Conservation (phyloP, 164 flowering plant species). For the Umbilicus rupestris region DNA sequence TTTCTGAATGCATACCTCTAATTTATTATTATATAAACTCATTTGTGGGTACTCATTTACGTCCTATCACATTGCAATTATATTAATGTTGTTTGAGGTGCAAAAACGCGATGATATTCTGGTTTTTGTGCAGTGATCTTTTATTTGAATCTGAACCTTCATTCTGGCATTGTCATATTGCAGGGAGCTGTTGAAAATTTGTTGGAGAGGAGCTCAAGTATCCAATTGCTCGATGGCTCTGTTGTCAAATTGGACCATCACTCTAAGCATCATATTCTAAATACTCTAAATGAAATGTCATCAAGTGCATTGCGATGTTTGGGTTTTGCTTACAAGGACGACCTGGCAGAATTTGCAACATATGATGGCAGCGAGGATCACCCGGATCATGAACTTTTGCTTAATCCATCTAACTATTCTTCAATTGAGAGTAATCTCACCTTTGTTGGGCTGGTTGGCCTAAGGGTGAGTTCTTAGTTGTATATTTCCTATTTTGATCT, state of each 20-base stretch:
- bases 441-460: constrained; percentile 84
- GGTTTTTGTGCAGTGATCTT: background rate
- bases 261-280: constrained; percentile 37
- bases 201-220: constrained; percentile 64
- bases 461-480: constrained; percentile 54
- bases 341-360: constrained; percentile 54
- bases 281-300: constrained; percentile 59
- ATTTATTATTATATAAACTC: background rate
- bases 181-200: constrained; percentile 97
- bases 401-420: constrained; percentile 67
- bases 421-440: constrained; percentile 67
- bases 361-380: constrained; percentile 86
- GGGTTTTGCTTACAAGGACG: constrained; percentile 93
- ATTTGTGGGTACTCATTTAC: background rate
- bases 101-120: constrained; percentile 29
- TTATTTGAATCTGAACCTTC: background rate
- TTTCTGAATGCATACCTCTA: background rate
- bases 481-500: background rate
- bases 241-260: constrained; percentile 39
- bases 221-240: constrained; percentile 86
- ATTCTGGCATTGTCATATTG: constrained; percentile 10
- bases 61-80: background rate
- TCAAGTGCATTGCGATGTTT: constrained; percentile 68
- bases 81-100: constrained; percentile 54
- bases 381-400: constrained; percentile 77